A percentile compares a stretch with the other conserved stretches of the same genome.
Conservation (phyloP, 768 basidiomycete genomes). For the Boletus barrowsii region DNA sequence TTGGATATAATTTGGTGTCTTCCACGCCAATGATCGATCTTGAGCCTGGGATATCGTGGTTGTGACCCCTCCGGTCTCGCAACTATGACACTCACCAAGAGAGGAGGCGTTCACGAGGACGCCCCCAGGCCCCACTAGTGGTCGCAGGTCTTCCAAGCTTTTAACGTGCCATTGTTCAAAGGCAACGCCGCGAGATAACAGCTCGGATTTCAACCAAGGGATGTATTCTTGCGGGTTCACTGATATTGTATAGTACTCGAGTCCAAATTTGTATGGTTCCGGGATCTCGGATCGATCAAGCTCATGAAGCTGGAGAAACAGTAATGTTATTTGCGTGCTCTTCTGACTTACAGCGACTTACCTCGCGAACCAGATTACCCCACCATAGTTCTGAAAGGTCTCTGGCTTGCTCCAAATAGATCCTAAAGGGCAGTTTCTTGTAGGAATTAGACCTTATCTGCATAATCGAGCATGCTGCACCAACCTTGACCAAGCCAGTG, state of each 20-base stretch:
- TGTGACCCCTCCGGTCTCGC: not conserved
- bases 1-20: conserved; percentile 69
- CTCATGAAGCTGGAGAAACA: conserved; percentile 29
- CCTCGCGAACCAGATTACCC: conserved; percentile 38
- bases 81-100: conserved; percentile 40
- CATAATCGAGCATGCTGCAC: not conserved
- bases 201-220: conserved; percentile 43
- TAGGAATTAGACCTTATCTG: conserved; percentile 1
- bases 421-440: conserved; percentile 37
- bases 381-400: conserved; percentile 36
- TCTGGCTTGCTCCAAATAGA: conserved; percentile 26
- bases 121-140: conserved; percentile 34
- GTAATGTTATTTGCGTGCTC: not conserved
- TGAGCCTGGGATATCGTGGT: conserved; percentile 43
- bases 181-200: conserved; percentile 38
- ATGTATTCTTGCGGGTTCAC: conserved; percentile 51
- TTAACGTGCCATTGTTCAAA: conserved; percentile 42
- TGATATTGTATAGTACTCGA: conserved; percentile 45
- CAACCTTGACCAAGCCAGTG: conserved; percentile 39
- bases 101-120: conserved; percentile 57
- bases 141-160: conserved; percentile 46
- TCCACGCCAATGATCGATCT: conserved; percentile 77
- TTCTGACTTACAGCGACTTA: conserved; percentile 19
- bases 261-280: conserved; percentile 33
- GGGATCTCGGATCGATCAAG: conserved; percentile 36